Evolutionary conservation across 208 protist genomes (phyloP).

Genomic region (Crithidia fasciculata): DNA sequence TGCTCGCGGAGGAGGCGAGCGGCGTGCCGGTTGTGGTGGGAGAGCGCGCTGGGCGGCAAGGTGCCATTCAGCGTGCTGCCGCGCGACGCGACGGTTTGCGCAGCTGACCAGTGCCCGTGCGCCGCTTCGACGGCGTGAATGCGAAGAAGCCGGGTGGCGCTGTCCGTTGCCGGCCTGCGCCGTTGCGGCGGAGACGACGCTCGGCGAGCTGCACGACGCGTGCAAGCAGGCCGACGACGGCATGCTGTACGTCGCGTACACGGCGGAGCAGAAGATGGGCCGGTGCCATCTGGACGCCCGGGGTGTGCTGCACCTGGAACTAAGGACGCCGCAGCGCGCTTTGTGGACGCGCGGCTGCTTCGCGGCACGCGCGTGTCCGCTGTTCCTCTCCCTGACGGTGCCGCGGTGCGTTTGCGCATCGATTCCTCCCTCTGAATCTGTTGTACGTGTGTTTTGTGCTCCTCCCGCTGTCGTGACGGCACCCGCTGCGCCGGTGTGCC

Average conservation of each 20-base stretch:
- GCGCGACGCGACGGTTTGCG: conserved; percentile 30
- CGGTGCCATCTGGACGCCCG: no score
- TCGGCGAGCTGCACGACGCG: conserved; percentile 38
- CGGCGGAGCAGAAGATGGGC: conserved; percentile 27
- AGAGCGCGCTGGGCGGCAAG: no score
- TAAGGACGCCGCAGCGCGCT: not conserved
- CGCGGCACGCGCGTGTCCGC: no score
- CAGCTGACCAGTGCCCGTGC: conserved; percentile 24
- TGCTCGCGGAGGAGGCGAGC: no score
- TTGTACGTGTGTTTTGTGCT: no score
- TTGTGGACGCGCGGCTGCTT: not conserved
- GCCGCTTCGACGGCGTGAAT: conserved; percentile 17
- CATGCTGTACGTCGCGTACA: conserved; percentile 38
- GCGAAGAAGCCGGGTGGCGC: no score
- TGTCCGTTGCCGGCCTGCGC: not conserved
- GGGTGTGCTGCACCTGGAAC: conserved; percentile 14
- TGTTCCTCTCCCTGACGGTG: no score
- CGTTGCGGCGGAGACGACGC: conserved; percentile 26
- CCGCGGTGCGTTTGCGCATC: no score
- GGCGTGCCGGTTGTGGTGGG: no score
- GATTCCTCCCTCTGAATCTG: no score
- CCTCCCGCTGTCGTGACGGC: no score
- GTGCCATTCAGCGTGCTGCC: conserved; percentile 28
- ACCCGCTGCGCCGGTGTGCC: no score
- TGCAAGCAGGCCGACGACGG: conserved; percentile 39